phyloP scores from a whole-genome alignment of 208 protist species.

The Tritrichomonas foetus region DNA sequence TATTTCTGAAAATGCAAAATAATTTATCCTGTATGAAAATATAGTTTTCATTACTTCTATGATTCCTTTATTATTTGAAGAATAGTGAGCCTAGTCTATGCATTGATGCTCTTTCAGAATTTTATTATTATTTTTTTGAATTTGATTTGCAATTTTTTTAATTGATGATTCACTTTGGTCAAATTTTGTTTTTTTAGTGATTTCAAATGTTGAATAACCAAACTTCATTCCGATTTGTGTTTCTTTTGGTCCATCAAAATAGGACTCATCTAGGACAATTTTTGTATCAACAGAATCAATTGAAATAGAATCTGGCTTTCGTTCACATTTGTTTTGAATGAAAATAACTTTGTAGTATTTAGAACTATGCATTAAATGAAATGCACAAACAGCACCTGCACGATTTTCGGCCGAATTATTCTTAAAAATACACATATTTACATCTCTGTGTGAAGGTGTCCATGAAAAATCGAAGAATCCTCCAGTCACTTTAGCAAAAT shows the following conservation, averaged over 20 bases:
- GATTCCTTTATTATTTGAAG: too few species aligned
- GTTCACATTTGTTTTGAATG: background rate
- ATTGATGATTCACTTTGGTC: too few species aligned
- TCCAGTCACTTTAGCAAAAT: background rate
- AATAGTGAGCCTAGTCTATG: too few species aligned
- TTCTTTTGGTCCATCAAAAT: background rate
- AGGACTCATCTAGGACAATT: background rate
- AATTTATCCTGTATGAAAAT: too few species aligned
- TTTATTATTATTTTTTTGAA: too few species aligned
- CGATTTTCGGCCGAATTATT: background rate
- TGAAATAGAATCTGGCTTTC: background rate
- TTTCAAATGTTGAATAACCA: background rate
- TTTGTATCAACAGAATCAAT: constrained; percentile 8
- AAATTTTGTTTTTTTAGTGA: background rate
- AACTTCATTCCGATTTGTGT: background rate
- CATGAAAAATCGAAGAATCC: background rate
- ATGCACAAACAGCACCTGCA: background rate
- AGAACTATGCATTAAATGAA: background rate
- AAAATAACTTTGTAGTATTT: background rate
- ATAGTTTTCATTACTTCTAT: too few species aligned
- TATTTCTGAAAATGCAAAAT: too few species aligned
- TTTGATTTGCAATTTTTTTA: too few species aligned
- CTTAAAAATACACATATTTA: background rate
- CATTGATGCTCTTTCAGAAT: too few species aligned
- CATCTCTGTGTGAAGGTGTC: background rate